Evolutionary conservation across 805 yeast genomes (phyloP), one percentile per base, ranked within the genome.

Genomic region (Komagataella phaffii): DNA sequence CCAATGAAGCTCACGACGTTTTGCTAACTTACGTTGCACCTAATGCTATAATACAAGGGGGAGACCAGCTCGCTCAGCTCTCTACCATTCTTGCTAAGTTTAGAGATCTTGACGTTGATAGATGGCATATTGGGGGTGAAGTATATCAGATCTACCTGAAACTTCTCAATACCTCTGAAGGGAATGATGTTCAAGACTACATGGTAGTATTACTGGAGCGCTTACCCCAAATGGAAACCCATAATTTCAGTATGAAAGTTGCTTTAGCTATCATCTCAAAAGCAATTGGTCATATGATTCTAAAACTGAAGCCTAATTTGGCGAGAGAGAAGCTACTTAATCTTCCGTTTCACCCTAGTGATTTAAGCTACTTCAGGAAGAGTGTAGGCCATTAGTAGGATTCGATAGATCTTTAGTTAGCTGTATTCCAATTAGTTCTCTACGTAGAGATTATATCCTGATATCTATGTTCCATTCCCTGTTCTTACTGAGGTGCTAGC

Each of bases 1-100:
- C 77, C 69, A 70, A 65, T 0, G 80, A 77, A 45, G 96, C 96
- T 0, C 93, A 87, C 59, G 61, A 66, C 2, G 66, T 79, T 1
- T 65, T 87, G 3, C 58, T 81, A 7, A 60, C 68, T 1, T 62
- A 71, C 3, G 83, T 88, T 30, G 98, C 91, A 0, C 98, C 98
- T 7, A 63, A 65, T 12, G 76, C 83, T 3, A 77, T 90, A 1
- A 75, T 82, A 14, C 70, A 76, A n/a, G 74, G 76, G 52, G 66
- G 63, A 12, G 49, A 57, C 5, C 55, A 47, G 49, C 56, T 53
- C 47, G 59, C 36, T 6, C 56, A 60, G 8, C 57, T 79, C n/a
- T 58, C 61, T n/a, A 53, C 52, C 1, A 54, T 84, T 7, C 58
- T 77, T 46, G 52, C 60, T 2, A 54, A 61, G 76, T 76, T 63